phyloP scores from a whole-genome alignment of 2,329 filamentous ascomycete species.

The Orbilia blumenaviensis region DNA sequence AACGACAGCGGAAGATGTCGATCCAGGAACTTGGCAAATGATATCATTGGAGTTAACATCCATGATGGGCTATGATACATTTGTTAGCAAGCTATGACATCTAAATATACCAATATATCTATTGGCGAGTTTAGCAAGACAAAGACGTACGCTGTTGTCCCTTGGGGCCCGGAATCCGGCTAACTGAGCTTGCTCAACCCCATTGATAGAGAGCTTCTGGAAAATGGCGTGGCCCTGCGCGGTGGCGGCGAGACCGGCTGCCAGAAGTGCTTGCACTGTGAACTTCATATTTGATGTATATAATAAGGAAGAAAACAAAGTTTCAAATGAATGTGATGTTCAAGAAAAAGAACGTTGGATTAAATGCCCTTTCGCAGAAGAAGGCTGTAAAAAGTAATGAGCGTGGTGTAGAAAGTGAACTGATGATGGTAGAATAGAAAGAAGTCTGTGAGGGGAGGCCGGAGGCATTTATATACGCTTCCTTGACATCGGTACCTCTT shows the following conservation, averaged over 20 bases:
- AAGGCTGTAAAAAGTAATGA: slow-evolving; percentile 30
- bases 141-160: slow-evolving; percentile 62
- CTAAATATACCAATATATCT: background rate
- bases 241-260: slow-evolving; percentile 57
- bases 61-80: slow-evolving; percentile 61
- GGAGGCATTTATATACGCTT: slow-evolving; percentile 18
- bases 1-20: slow-evolving; percentile 61
- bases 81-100: background rate
- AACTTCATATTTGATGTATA: slow-evolving; percentile 51
- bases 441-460: background rate
- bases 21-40: slow-evolving; percentile 62
- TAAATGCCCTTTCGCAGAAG: slow-evolving; percentile 40
- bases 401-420: slow-evolving; percentile 15
- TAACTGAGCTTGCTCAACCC: slow-evolving; percentile 65
- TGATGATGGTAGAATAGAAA: slow-evolving; percentile 9
- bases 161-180: slow-evolving; percentile 65
- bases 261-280: slow-evolving; percentile 52
- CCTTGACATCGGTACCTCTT: slow-evolving; percentile 21
- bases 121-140: background rate
- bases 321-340: slow-evolving; percentile 55
- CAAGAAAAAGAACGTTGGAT: slow-evolving; percentile 39
- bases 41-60: slow-evolving; percentile 64
- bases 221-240: slow-evolving; percentile 63
- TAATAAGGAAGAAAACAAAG: slow-evolving; percentile 39
- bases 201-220: slow-evolving; percentile 65